phyloP scores from a whole-genome alignment of 257 asterid species.

The Solanum bulbocastanum region DNA sequence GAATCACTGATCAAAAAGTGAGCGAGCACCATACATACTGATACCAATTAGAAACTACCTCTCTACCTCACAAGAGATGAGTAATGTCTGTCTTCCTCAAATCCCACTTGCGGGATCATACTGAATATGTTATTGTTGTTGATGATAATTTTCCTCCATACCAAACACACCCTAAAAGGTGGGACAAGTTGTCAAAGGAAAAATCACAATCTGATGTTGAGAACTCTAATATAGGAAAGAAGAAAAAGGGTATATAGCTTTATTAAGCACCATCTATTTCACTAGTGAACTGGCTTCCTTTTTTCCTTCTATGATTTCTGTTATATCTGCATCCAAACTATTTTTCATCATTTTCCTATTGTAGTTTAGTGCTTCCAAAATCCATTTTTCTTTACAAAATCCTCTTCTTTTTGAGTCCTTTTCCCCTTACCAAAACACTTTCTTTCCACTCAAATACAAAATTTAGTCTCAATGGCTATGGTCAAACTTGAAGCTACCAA shows the following conservation, averaged over 20 bases:
- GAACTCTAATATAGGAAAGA: not conserved
- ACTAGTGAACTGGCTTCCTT: not conserved
- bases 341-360: not conserved
- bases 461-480: constrained; percentile 33
- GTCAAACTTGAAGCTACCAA: constrained; percentile 21
- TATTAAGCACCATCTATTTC: not conserved
- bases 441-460: not conserved
- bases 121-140: not conserved
- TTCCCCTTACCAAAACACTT: not conserved
- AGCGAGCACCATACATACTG: no score
- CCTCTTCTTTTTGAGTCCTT: not conserved
- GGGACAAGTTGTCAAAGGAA: not conserved
- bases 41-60: not conserved
- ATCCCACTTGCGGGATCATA: not conserved
- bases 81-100: not conserved
- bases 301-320: not conserved
- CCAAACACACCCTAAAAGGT: not conserved
- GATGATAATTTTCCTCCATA: not conserved
- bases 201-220: not conserved
- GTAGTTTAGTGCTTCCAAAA: constrained; percentile 1
- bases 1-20: not conserved
- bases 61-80: not conserved
- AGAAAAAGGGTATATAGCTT: not conserved
- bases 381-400: not conserved
- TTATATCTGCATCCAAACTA: not conserved